These are phyloP conservation scores for Neonectria hederae DNA, from an alignment of 2,329 filamentous ascomycete genomes.

Conservation along the genomic window DNA sequence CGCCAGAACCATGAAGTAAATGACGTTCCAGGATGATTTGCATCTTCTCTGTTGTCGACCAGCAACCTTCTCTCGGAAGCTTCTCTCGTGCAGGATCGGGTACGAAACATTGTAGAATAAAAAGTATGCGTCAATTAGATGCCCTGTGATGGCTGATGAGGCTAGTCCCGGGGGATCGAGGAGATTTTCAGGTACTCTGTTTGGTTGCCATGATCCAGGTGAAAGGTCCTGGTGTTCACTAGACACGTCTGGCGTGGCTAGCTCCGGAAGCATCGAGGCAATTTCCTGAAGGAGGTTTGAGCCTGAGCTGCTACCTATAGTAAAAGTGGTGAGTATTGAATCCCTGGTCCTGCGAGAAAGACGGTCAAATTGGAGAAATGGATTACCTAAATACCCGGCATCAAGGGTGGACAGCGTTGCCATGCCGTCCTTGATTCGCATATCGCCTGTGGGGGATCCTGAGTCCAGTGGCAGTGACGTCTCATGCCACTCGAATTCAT, in stretches of 20 bases:
- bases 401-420: slow-evolving; percentile 34
- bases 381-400: slow-evolving; percentile 40
- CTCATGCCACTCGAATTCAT: slow-evolving; percentile 37
- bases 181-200: not conserved
- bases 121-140: slow-evolving; percentile 52
- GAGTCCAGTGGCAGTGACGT: slow-evolving; percentile 14
- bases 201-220: slow-evolving; percentile 1
- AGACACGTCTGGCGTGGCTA: not conserved
- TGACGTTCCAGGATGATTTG: slow-evolving; percentile 33
- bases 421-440: slow-evolving; percentile 40
- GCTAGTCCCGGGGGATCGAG: slow-evolving; percentile 19
- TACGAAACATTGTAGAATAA: slow-evolving; percentile 52
- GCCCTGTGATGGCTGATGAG: slow-evolving; percentile 27
- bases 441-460: slow-evolving; percentile 10
- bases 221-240: slow-evolving; percentile 12
- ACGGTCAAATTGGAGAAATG: no score
- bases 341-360: not conserved
- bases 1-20: slow-evolving; percentile 41
- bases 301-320: slow-evolving; percentile 41
- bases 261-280: slow-evolving; percentile 21
- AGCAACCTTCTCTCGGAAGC: slow-evolving; percentile 45
- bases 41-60: slow-evolving; percentile 7
- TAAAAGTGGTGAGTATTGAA: not conserved
- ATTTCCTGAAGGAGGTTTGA: slow-evolving; percentile 41
- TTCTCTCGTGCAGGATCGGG: slow-evolving; percentile 54